A percentile compares a stretch with the other conserved stretches of the same genome.
Evolutionary conservation across 257 asterid genomes (phyloP).

Genomic region (Thymus quinquecostatus): DNA sequence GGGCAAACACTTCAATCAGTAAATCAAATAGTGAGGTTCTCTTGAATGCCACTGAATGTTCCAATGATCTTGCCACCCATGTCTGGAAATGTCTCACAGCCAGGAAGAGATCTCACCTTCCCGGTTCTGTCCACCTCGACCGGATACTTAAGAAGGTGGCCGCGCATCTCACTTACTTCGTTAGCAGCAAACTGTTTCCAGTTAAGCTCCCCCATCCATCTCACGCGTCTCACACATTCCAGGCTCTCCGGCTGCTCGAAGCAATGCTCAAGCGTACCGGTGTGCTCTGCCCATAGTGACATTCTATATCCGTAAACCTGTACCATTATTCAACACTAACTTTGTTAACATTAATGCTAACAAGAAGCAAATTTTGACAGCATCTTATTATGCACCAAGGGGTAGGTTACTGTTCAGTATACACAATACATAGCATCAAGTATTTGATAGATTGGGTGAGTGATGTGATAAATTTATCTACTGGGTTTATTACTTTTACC

Average conservation of each 20-base stretch:
- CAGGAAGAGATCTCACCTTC: slow-evolving; percentile 71
- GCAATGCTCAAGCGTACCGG: slow-evolving; percentile 62
- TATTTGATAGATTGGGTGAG: no score
- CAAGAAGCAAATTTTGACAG: background rate
- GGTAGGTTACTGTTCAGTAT: no score
- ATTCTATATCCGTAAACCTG: slow-evolving; percentile 91
- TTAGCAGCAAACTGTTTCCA: slow-evolving; percentile 75
- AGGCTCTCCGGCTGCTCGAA: slow-evolving; percentile 76
- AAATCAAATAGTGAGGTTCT: slow-evolving; percentile 82
- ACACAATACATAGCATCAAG: no score
- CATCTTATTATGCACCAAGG: background rate
- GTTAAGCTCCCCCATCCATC: slow-evolving; percentile 67
- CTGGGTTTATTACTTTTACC: no score
- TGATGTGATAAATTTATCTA: no score
- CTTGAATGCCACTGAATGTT: slow-evolving; percentile 77
- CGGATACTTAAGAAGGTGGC: slow-evolving; percentile 91
- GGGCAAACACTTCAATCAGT: background rate
- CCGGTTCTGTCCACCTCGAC: slow-evolving; percentile 77
- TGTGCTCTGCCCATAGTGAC: slow-evolving; percentile 92
- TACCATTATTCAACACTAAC: background rate
- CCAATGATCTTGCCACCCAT: slow-evolving; percentile 88
- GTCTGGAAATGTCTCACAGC: slow-evolving; percentile 83
- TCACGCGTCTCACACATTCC: slow-evolving; percentile 68
- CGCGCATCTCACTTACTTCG: slow-evolving; percentile 62
- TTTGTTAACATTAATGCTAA: background rate